Base-by-base conservation (phyloP, 2,329 filamentous ascomycete species). In the Bertia moriformis region DNA sequence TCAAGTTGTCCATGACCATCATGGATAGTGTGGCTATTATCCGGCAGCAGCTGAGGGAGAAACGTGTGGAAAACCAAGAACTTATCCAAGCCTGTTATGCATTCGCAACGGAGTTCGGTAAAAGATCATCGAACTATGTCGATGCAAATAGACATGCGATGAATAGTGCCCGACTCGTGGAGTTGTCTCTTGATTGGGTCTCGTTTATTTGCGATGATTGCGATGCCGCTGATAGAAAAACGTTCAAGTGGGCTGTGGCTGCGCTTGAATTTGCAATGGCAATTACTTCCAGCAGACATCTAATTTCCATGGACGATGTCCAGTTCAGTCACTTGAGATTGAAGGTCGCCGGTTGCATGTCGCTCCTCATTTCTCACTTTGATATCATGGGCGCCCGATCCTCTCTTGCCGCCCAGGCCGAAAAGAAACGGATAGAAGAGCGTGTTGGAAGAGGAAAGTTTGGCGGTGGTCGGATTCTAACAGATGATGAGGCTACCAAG, bases 11-110 rank as follows among this genome's bases (percentile, higher is more conserved):
- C 39, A 96, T 95, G 60, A 86, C 87, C 4, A 96, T 98, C 59
- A 95, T 98, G 86, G 89, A 96, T 58, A 95, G 87, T 54, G 91
- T 98, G 35, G 86, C 93, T 54, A 86, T 85, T 45, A 91, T 98
- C 46, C 74, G 87, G 45, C 78, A 78, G 48, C 89, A 98, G 58
- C 87, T 87, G 1, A 70, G 73, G 41, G 84, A 81, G 5, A 73
- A 89, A 46, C 82, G 91, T 46, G 94, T 10, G 15, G 32, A 35
- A 15, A 35, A 89, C 54, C 87, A 94, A 50, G 91, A 98, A 52
- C 73, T 98, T 19, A 91, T 98, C 45, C 91, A 98, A 58, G 93
- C 87, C 4, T 98, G 89, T 60, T 98, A 96, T 57, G 83, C 93
- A 30, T 98, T 96, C 51, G 91, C 91, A n/a, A 96, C 91, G 0